Percentiles rank a stretch among this genome's conserved stretches.
These are phyloP conservation scores for Kandelia obovata DNA, from an alignment of 345 rosid genomes.

Conservation along the genomic window DNA sequence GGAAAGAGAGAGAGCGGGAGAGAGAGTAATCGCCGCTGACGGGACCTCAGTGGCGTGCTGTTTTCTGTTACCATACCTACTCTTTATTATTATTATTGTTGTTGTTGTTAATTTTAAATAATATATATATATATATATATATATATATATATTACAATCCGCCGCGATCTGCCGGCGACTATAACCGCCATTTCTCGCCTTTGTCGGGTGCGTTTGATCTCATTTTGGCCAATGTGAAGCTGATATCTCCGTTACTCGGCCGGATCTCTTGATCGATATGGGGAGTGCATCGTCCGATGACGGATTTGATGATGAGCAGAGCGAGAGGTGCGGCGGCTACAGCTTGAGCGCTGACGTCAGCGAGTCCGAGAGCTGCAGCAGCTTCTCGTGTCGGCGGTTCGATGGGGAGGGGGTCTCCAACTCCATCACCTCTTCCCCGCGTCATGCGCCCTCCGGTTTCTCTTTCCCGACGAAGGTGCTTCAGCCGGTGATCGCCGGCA, in stretches of 20 bases:
- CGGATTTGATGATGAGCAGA: slow-evolving; percentile 53
- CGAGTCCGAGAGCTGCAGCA: slow-evolving; percentile 88
- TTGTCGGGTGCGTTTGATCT: no score
- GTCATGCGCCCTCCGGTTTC: slow-evolving; percentile 30
- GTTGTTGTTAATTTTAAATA: no score
- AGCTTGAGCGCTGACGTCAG: slow-evolving; percentile 93
- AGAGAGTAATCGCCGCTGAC: not conserved
- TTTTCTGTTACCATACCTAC: no score
- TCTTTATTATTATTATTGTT: no score
- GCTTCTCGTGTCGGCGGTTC: slow-evolving; percentile 68
- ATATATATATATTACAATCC: not conserved
- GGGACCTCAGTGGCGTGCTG: no score
- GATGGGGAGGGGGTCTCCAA: slow-evolving; percentile 59
- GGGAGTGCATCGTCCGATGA: slow-evolving; percentile 63
- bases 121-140: no score
- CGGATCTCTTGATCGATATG: slow-evolving; percentile 32
- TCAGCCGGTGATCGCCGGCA: slow-evolving; percentile 64
- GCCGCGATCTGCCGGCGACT: not conserved
- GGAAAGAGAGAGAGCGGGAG: not conserved
- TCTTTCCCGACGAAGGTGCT: slow-evolving; percentile 47
- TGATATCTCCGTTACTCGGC: not conserved
- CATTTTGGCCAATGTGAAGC: no score
- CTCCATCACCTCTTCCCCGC: slow-evolving; percentile 55
- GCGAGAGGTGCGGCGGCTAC: slow-evolving; percentile 88
- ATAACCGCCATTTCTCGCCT: no score